Base-by-base conservation (phyloP, 2,329 filamentous ascomycete species). In the Colletotrichum orbiculare region DNA sequence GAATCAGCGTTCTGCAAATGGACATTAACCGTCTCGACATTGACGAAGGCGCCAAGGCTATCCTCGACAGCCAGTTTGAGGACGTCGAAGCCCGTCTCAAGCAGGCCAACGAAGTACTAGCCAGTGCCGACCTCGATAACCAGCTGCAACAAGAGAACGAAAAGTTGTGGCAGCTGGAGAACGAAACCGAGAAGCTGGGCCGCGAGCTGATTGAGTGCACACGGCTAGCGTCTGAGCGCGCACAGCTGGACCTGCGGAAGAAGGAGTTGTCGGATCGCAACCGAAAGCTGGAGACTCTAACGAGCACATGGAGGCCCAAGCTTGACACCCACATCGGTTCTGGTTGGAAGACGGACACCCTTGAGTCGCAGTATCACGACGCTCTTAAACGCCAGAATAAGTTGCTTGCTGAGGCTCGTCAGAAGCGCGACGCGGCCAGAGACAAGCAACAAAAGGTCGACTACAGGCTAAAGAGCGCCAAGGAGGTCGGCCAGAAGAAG, bases 121-220 rank as follows among this genome's bases (percentile, higher is more conserved):
- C 88, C 41, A 79, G 79, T 15, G 85, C 88, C 10, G 85, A 88
- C 11, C 93, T 90, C 81, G 94, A 97, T 67, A 80, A 81, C 35
- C 88, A 91, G 68, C 84, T 97, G 17, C 84, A 89, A 49, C 81
- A 87, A 38, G 86, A 89, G 56, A 90, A 93, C 54, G 78, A 82
- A 12, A 85, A 88, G 67, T 81, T 96, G 10, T 86, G 87, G 67
- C 82, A 85, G 47, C 78, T 96, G 2, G 93, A 97, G 71, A 87
- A 86, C 17, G 88, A 91, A 71, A 90, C 86, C 64, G 88, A 91
- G 41, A 88, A 84, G 69, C 83, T 98, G 35, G 90, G 91, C 48
- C 81, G 85, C n/a, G 95, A 98, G 73, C 86, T 97, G 41, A 86
- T 94, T 8, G 91, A 96, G 71, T 93, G 91, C 64, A 97, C 92